A percentile compares a stretch with the other conserved stretches of the same genome.
phyloP scores from a whole-genome alignment of 495 filamentous ascomycete species.

The Clohesyomyces aquaticus region DNA sequence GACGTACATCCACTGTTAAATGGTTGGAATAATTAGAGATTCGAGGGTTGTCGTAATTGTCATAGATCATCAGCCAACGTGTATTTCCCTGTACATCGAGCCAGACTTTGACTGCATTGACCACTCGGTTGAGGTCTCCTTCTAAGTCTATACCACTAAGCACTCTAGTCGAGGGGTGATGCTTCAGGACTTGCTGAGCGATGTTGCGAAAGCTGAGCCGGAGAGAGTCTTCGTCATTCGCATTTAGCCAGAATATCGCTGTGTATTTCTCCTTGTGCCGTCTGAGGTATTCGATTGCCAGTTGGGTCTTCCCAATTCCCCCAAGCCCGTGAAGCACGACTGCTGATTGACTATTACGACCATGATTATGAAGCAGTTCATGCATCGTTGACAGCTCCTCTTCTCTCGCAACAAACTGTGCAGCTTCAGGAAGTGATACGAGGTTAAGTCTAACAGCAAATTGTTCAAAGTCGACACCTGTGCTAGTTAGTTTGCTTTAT shows the following conservation, averaged over 20 bases:
- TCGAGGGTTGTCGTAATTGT: neutral
- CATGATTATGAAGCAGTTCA: neutral
- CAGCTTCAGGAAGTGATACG: neutral
- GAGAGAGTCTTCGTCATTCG: neutral
- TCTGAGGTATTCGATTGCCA: neutral
- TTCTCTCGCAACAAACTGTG: neutral
- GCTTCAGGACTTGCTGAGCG: neutral
- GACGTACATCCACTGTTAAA: neutral
- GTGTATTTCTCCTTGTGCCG: neutral
- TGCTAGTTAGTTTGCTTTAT: neutral
- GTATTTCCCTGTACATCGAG: neutral
- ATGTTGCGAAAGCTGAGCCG: neutral
- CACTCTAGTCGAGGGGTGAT: neutral
- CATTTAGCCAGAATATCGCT: neutral
- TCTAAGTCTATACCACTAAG: neutral
- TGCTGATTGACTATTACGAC: neutral
- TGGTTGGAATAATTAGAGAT: neutral
- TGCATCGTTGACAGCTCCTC: neutral
- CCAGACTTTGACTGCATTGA: neutral
- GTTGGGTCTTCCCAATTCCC: neutral
- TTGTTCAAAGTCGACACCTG: neutral
- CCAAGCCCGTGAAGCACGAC: neutral
- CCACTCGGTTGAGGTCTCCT: neutral
- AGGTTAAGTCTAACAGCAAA: neutral
- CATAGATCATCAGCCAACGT: neutral